Conservation (phyloP, 2,329 filamentous ascomycete genomes). For the Aspergillus quadrilineatus region DNA sequence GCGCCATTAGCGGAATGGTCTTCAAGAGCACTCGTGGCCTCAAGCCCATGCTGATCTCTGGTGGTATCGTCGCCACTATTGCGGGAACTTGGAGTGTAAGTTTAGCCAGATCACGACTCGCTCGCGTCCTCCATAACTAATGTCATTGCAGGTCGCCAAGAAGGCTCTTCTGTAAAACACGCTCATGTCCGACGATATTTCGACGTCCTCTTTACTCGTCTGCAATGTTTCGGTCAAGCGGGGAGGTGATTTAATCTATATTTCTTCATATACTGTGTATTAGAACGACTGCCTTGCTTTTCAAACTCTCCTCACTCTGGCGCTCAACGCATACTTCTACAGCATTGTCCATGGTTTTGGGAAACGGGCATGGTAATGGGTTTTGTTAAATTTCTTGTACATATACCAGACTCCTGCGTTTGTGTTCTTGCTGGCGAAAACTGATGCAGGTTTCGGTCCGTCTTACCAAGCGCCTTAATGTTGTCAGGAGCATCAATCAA, state of each 20-base stretch:
- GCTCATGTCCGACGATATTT: constrained; percentile 17
- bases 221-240: constrained; percentile 25
- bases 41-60: constrained; percentile 91
- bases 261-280: constrained; percentile 36
- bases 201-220: constrained; percentile 20
- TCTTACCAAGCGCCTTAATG: constrained; percentile 31
- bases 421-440: constrained; percentile 29
- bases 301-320: constrained; percentile 45
- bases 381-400: constrained; percentile 41
- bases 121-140: constrained; percentile 17
- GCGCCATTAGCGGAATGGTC: constrained; percentile 83
- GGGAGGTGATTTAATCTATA: constrained; percentile 28
- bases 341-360: constrained; percentile 43
- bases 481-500: constrained; percentile 27
- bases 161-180: constrained; percentile 50
- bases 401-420: constrained; percentile 43
- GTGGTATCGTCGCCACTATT: constrained; percentile 79
- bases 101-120: constrained; percentile 27
- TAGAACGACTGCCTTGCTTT: constrained; percentile 36
- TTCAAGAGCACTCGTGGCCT: constrained; percentile 95
- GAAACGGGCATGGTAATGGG: constrained; percentile 41
- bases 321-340: constrained; percentile 42
- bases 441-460: constrained; percentile 24
- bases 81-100: constrained; percentile 90
- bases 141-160: constrained; percentile 46